A percentile compares a stretch with the other conserved stretches of the same genome.
phyloP scores from a whole-genome alignment of 805 yeast species.

The Saturnispora halmiae region DNA sequence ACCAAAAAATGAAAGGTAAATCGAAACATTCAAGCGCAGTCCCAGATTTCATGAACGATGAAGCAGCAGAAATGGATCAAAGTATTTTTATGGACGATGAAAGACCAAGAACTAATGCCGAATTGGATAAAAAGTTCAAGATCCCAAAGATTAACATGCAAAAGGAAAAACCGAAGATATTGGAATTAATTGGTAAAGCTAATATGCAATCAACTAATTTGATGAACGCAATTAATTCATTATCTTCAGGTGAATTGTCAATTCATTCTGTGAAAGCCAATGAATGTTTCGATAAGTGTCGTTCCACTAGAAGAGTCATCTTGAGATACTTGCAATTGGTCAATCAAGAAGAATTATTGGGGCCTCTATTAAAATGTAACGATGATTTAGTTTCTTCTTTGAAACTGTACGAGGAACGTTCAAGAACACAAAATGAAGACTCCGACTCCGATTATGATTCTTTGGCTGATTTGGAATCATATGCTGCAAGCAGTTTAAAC shows the following conservation, averaged over 20 bases:
- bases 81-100: slow-evolving; percentile 24
- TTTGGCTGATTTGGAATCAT: slow-evolving; percentile 31
- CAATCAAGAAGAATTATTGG: slow-evolving; percentile 77
- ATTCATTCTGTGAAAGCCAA: slow-evolving; percentile 54
- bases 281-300: slow-evolving; percentile 64
- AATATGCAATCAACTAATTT: slow-evolving; percentile 66
- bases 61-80: slow-evolving; percentile 40
- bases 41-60: slow-evolving; percentile 43
- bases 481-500: slow-evolving; percentile 7
- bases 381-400: slow-evolving; percentile 78
- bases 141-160: slow-evolving; percentile 62
- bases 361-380: slow-evolving; percentile 81
- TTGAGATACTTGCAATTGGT: slow-evolving; percentile 76
- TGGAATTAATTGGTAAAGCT: slow-evolving; percentile 61
- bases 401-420: slow-evolving; percentile 51
- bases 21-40: too few species aligned
- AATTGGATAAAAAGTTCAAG: slow-evolving; percentile 40
- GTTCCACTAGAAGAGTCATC: slow-evolving; percentile 66
- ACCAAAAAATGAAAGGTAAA: slow-evolving; percentile 3
- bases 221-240: slow-evolving; percentile 43
- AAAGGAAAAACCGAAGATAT: slow-evolving; percentile 66
- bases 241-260: slow-evolving; percentile 43
- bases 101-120: slow-evolving; percentile 24
- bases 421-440: slow-evolving; percentile 37
- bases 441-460: slow-evolving; percentile 34